Evolutionary conservation across 2,329 filamentous ascomycete species (phyloP).

Genomic region (Fusarium praegraminearum): DNA sequence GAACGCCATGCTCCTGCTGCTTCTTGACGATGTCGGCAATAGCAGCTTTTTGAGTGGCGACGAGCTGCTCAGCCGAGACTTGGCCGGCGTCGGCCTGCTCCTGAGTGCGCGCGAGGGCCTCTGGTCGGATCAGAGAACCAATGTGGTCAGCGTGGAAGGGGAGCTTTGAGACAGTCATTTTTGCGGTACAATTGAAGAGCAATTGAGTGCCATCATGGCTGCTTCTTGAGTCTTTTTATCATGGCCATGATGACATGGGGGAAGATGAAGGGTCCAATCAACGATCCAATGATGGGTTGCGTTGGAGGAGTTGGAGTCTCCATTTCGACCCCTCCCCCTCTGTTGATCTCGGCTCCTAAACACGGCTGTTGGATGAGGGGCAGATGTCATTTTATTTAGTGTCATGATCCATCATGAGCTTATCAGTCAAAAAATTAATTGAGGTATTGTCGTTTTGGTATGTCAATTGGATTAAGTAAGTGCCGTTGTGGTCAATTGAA

Average conservation of each 20-base stretch:
- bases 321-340: slow-evolving; percentile 46
- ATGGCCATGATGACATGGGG: slow-evolving; percentile 39
- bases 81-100: slow-evolving; percentile 62
- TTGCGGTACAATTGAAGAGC: slow-evolving; percentile 5
- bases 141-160: slow-evolving; percentile 80
- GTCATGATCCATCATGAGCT: slow-evolving; percentile 1
- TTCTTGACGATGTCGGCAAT: slow-evolving; percentile 74
- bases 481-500: neutral
- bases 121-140: slow-evolving; percentile 76
- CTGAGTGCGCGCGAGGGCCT: slow-evolving; percentile 68
- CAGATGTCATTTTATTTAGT: slow-evolving; percentile 12
- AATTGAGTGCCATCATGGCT: slow-evolving; percentile 30
- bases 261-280: slow-evolving; percentile 14
- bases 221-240: slow-evolving; percentile 35
- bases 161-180: slow-evolving; percentile 48
- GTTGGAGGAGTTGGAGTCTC: slow-evolving; percentile 20
- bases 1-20: slow-evolving; percentile 72
- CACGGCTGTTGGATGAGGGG: slow-evolving; percentile 45
- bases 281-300: slow-evolving; percentile 41
- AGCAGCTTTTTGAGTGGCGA: slow-evolving; percentile 68
- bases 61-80: slow-evolving; percentile 59
- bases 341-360: slow-evolving; percentile 44
- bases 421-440: neutral
- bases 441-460: neutral
- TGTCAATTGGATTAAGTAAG: neutral